Evolutionary conservation across 1,139 yeast species (phyloP).

Genomic region (Protomyces inouyei): DNA sequence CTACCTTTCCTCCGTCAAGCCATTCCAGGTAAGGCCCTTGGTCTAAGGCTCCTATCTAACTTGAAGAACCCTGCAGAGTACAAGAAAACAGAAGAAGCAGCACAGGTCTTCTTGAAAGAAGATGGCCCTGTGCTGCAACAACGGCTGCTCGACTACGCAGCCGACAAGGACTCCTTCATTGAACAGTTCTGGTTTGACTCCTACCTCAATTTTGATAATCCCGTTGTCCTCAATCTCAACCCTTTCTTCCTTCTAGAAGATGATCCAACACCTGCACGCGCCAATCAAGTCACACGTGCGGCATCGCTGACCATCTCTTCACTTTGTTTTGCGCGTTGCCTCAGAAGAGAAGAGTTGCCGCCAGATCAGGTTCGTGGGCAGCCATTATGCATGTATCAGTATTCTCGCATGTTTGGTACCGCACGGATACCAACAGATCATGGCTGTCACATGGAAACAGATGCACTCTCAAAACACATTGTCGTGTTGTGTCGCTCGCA

Average conservation of each 20-base stretch:
- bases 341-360: slow-evolving; percentile 69
- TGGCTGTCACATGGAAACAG: slow-evolving; percentile 84
- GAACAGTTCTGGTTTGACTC: slow-evolving; percentile 94
- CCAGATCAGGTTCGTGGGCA: slow-evolving; percentile 64
- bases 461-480: slow-evolving; percentile 67
- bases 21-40: slow-evolving; percentile 48
- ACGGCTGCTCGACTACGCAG: slow-evolving; percentile 58
- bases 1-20: slow-evolving; percentile 63
- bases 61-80: slow-evolving; percentile 57
- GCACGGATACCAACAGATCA: slow-evolving; percentile 73
- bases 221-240: slow-evolving; percentile 75
- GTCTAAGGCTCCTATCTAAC: neutral
- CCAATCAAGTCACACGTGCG: slow-evolving; percentile 71
- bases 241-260: slow-evolving; percentile 86
- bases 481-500: slow-evolving; percentile 82
- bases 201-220: slow-evolving; percentile 78
- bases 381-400: slow-evolving; percentile 87
- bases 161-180: slow-evolving; percentile 66
- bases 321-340: slow-evolving; percentile 70
- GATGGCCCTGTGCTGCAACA: slow-evolving; percentile 60
- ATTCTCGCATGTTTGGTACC: slow-evolving; percentile 76
- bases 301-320: slow-evolving; percentile 75
- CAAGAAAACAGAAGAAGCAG: slow-evolving; percentile 56
- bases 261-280: slow-evolving; percentile 76
- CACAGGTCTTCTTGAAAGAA: slow-evolving; percentile 53